Percentiles rank a stretch among this genome's conserved stretches.
These are phyloP conservation scores for Leucocoprinus sp. DNA, from an alignment of 768 basidiomycete species.

Conservation along the genomic window DNA sequence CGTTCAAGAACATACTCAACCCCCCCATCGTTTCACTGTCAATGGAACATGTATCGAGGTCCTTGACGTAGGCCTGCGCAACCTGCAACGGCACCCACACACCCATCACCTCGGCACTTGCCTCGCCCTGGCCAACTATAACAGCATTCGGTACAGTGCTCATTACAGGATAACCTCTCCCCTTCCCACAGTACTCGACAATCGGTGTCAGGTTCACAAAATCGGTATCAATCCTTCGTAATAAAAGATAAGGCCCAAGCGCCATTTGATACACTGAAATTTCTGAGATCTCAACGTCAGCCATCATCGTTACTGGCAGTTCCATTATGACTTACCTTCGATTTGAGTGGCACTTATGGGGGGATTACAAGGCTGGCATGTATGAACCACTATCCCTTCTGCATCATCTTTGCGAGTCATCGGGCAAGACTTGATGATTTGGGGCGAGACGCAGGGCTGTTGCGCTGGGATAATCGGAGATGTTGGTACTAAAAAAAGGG, in stretches of 20 bases:
- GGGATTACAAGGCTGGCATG: constrained; percentile 55
- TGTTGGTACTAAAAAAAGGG: constrained; percentile 20
- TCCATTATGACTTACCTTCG: constrained; percentile 42
- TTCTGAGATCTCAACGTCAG: constrained; percentile 31
- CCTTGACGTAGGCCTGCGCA: constrained; percentile 44
- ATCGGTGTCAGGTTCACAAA: constrained; percentile 68
- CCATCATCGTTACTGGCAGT: no score
- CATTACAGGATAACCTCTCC: constrained; percentile 22
- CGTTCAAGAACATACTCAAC: constrained; percentile 46
- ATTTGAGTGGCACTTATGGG: constrained; percentile 59
- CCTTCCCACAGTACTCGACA: constrained; percentile 18
- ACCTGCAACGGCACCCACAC: constrained; percentile 62
- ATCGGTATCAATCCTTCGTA: constrained; percentile 73
- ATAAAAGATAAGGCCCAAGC: constrained; percentile 44
- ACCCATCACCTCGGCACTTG: constrained; percentile 47
- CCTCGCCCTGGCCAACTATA: constrained; percentile 44
- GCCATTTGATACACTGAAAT: constrained; percentile 69
- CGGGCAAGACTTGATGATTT: constrained; percentile 26
- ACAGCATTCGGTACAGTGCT: constrained; percentile 38
- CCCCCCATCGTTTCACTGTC: constrained; percentile 25
- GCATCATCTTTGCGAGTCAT: constrained; percentile 14
- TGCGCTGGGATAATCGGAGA: not conserved
- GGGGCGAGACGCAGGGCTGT: constrained; percentile 30
- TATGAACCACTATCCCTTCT: constrained; percentile 48
- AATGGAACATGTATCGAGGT: constrained; percentile 28